Conservation (phyloP, 2,329 filamentous ascomycete species). For the Immersiporthe knoxdaviesiana region DNA sequence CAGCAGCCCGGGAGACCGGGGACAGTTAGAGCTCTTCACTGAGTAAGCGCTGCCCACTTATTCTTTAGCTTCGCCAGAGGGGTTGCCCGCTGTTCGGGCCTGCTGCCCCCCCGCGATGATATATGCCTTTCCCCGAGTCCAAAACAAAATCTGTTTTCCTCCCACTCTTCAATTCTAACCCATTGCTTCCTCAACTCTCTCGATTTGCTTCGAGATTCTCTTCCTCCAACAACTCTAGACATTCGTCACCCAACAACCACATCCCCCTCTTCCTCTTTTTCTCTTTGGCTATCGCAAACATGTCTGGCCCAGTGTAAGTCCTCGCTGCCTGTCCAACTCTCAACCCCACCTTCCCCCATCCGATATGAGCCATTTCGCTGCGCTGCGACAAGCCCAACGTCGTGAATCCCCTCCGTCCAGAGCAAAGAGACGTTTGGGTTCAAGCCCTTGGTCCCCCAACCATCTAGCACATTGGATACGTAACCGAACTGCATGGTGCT, state of each 20-base stretch:
- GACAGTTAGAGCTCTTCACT: conserved; percentile 6
- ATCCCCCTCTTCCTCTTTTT: conserved; percentile 35
- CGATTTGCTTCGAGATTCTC: conserved; percentile 24
- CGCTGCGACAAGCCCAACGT: conserved; percentile 30
- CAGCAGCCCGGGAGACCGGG: conserved; percentile 15
- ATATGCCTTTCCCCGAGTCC: conserved; percentile 26
- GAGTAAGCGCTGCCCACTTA: conserved; percentile 11
- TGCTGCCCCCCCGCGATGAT: conserved; percentile 22
- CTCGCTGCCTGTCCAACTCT: conserved; percentile 23
- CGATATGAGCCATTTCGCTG: conserved; percentile 34
- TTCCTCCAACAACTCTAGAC: conserved; percentile 17
- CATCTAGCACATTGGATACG: background rate
- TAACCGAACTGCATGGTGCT: background rate
- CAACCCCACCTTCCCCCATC: conserved; percentile 39
- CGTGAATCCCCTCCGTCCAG: conserved; percentile 26
- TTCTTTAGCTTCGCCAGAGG: conserved; percentile 25
- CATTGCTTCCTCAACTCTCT: conserved; percentile 18
- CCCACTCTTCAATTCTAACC: conserved; percentile 20
- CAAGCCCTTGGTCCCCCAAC: background rate
- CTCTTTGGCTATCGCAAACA: conserved; percentile 44
- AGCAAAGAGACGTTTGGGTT: background rate
- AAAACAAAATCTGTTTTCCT: conserved; percentile 28
- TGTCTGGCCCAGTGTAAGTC: conserved; percentile 72
- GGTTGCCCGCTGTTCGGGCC: conserved; percentile 21
- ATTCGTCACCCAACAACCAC: conserved; percentile 17